Evolutionary conservation across 257 asterid genomes (phyloP), one percentile per base, ranked within the genome.

Genomic region (Primulina huaijiensis): DNA sequence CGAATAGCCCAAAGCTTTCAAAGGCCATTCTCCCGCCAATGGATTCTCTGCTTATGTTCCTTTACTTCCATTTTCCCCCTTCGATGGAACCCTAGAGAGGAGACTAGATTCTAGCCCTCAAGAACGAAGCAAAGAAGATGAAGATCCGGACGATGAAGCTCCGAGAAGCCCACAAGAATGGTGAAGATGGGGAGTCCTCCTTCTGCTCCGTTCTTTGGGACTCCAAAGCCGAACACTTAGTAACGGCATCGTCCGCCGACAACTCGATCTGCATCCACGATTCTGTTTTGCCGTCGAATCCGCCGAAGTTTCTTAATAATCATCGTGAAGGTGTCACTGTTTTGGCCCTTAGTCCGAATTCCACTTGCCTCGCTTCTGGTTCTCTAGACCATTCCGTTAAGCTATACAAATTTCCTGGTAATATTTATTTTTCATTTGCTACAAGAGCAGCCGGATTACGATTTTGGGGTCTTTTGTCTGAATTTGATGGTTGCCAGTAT

Each of bases 301-400:
- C 79, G 40, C 92, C 97, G 3, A 89, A 91, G 80, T 23, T 65
- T 67, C 81, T 94, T 62, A 87, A 88, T 62, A 68, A 88, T 74
- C 97, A 94, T 75, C 79, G 88, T 5, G 97, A 94, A 64, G 97
- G 97, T 7, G 99, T 94, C 14, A 84, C 97, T 27, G 89, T 87
- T n/a, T 67, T 91, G 84, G 88, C 88, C 60, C 85, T 91, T 17
- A 82, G 82, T 68, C 90, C 93, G 50, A 85, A 91, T 86, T 91
- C 94, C 64, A 88, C 90, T 23, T 94, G 97, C 73, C 93, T 94
- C 31, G 99, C 99, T 64, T 94, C 97, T 29, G 99, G 95, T 19
- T 91, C 99, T 64, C 46, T 91, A 50, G 97, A 91, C 88, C 97
- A 84, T 78, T 88, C 96, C 2, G 99, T 91, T 76, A 94, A 94